A percentile compares a stretch with the other conserved stretches of the same genome.
These are phyloP conservation scores for Pseudogymnoascus sp. DNA, from an alignment of 2,329 filamentous ascomycete genomes.

Conservation along the genomic window DNA sequence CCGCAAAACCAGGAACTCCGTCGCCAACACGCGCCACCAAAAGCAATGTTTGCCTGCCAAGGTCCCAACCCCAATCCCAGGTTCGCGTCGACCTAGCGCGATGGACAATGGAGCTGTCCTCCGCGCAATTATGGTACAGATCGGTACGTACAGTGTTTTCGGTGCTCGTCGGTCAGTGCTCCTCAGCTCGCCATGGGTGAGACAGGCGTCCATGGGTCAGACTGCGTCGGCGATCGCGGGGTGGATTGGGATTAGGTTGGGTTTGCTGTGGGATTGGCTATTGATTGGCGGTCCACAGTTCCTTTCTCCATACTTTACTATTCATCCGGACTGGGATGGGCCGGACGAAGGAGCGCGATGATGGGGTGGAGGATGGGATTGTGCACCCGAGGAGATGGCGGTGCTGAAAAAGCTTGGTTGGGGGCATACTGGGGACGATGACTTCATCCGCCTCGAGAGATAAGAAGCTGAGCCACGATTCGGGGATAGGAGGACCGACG, in stretches of 20 bases:
- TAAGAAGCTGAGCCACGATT: not conserved
- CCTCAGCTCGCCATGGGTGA: constrained; percentile 5
- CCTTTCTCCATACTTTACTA: not conserved
- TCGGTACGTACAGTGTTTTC: not conserved
- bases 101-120: not conserved
- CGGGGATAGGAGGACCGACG: not conserved
- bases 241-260: not conserved
- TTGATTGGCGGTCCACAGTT: not conserved
- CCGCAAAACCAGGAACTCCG: not conserved
- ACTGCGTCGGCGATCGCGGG: not conserved
- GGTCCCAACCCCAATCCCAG: not conserved
- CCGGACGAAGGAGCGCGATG: not conserved
- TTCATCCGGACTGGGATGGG: not conserved
- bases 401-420: not conserved
- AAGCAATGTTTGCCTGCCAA: not conserved
- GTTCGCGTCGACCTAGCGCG: not conserved
- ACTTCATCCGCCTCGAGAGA: not conserved
- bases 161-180: not conserved
- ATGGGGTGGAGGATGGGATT: not conserved
- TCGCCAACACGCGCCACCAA: not conserved
- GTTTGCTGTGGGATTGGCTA: not conserved
- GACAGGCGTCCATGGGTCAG: not conserved
- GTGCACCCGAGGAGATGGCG: not conserved
- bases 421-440: not conserved
- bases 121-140: not conserved